Evolutionary conservation across 2,329 filamentous ascomycete genomes (phyloP), one percentile per base, ranked within the genome.

Genomic region (Calonectria honghensis): DNA sequence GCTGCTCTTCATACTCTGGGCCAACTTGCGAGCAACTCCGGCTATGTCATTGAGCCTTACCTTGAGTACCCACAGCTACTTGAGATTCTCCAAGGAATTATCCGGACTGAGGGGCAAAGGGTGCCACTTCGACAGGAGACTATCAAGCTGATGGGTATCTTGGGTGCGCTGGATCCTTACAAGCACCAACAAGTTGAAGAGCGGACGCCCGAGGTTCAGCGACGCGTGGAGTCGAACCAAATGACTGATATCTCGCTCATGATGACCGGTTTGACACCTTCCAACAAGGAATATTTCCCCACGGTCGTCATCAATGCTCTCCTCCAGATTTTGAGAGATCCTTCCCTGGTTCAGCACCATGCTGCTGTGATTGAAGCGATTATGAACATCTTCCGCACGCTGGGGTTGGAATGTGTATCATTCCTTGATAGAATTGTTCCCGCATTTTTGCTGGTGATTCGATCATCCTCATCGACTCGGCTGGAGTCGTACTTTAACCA

Each of bases 401-500:
- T 99, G 75, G 97, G 97, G 2, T 87, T 99, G 79, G 98, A 98
- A 83, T 99, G 97, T 83, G 96, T 99, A 11, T 94, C 95, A 0
- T 99, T 98, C 85, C 91, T 99, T 1, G 94, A 95, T 75, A 94
- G 97, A 75, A 98, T 99, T 75, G 95, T 99, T 39, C 97, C 97
- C 0, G 97, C 96, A 0, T 99, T 99, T 82, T 90, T 99, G 52
- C 90, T 92, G 20, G 96, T 99, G 71, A 98, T 99, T 75, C 91
- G 94, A 79, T 94, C 94, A 66, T 96, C 96, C 7, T 92, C 95
- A 20, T 89, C 91, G 3, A 94, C 92, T 65, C 92, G 95, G 48
- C 91, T 98, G 0, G 97, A 99, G 83, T 96, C 96, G 2, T 99
- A 99, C 84, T 99, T 99, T 87, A 99, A 97, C 82, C 97, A 99